Percentiles rank a stretch among this genome's conserved stretches.
phyloP scores from a whole-genome alignment of 164 flowering plant genomes.

The Tetrastigma voinierianum region DNA sequence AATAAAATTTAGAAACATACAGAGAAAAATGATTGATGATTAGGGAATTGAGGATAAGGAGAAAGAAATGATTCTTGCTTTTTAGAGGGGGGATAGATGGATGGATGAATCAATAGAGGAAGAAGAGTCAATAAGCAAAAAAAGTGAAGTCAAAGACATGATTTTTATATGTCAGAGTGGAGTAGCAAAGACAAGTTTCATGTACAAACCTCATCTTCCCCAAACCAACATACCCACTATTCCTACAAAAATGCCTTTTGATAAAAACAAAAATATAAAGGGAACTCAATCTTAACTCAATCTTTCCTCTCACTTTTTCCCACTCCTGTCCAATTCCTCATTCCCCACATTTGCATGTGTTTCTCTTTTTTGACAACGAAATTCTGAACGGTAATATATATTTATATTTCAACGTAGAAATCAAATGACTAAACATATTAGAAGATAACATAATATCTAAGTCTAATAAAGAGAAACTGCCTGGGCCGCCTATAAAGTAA shows the following conservation, averaged over 20 bases:
- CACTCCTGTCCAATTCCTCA: too few relatives aligned
- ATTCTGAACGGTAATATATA: too few relatives aligned
- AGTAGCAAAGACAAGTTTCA: constrained; percentile 4
- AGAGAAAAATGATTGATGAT: neutral
- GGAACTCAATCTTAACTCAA: too few relatives aligned
- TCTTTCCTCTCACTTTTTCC: too few relatives aligned
- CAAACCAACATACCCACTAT: constrained; percentile 4
- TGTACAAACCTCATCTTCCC: neutral
- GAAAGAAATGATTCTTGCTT: constrained; percentile 1
- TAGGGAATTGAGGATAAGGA: constrained; percentile 8
- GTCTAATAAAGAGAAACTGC: too few relatives aligned
- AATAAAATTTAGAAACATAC: neutral
- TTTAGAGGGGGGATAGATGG: neutral
- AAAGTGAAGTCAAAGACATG: constrained; percentile 11
- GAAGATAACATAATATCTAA: too few relatives aligned
- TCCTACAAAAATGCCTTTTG: neutral
- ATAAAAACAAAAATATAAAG: too few relatives aligned
- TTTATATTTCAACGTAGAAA: too few relatives aligned
- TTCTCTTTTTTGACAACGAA: too few relatives aligned
- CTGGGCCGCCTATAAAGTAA: too few relatives aligned
- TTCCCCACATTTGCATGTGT: too few relatives aligned
- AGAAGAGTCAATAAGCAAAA: constrained; percentile 2
- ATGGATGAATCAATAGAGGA: constrained; percentile 2
- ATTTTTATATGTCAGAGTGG: constrained; percentile 6
- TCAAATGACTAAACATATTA: too few relatives aligned